Evolutionary conservation across 140 eudicot species (phyloP), one percentile per base, ranked within the genome.

Genomic region (Anethum foeniculum): DNA sequence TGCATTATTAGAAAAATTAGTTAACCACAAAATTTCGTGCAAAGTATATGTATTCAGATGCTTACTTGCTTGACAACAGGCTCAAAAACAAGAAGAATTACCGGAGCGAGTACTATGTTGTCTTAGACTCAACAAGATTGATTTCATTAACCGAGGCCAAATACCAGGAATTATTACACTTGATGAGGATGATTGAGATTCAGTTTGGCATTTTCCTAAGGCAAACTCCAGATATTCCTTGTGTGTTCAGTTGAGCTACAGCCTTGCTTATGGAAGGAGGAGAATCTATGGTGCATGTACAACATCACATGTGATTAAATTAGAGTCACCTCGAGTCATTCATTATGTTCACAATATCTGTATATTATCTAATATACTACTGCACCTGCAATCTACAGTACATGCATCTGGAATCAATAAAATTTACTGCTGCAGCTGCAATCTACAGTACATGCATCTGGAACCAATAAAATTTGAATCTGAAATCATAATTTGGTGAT

Each of bases 81-180:
- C 78, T 75, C 78, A 75, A 52, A 75, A 75, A 75, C 78, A 51
- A 46, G 96, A 95, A 77, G 97, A 95, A 83, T 83, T 95, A 81
- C 97, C 99, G 0, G 99, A 95, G 85, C 89, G 83, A 78, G 97
- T 95, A 60, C 15, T 95, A 72, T 90, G 99, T 47, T 90, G 99
- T 80, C 85, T 90, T 28, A 81, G 92, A 68, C 85, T 92, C 74
- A 88, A 88, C 89, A 90, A 90, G 80, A 82, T 95, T 19, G 99
- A 95, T 76, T 92, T 95, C 77, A 86, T 84, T 73, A 89, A 90
- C 81, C 85, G 77, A 67, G 96, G 90, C 48, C 92, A 90, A 68
- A 88, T 95, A 73, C 97, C 93, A 2, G 87, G 79, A 83, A 83
- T 90, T 71, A 81, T 91, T 79, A 84, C 89, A 68, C 80, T 80